A percentile compares a stretch with the other conserved stretches of the same genome.
phyloP scores from a whole-genome alignment of 2,329 filamentous ascomycete genomes.

The Diplodia mutila region DNA sequence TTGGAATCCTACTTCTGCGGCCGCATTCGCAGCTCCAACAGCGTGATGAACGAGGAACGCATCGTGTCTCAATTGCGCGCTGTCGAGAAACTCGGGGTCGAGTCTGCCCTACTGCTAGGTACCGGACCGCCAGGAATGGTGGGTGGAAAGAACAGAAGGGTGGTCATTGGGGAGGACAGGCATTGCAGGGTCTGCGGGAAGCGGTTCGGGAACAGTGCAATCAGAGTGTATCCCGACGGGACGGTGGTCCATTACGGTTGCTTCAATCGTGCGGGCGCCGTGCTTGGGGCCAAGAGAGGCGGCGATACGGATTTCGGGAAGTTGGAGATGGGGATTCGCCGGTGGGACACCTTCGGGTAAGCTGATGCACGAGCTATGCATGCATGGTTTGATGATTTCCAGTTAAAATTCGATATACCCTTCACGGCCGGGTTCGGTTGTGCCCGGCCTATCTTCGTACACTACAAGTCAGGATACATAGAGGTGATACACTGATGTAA shows the following conservation, averaged over 20 bases:
- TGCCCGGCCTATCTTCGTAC: not conserved
- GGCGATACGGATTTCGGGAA: not conserved
- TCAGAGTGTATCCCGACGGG: conserved; percentile 80
- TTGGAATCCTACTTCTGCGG: conserved; percentile 91
- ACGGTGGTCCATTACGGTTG: conserved; percentile 56
- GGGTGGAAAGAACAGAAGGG: conserved; percentile 66
- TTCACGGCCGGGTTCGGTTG: not conserved
- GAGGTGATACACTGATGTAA: not conserved
- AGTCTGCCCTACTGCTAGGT: conserved; percentile 74
- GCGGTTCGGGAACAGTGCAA: conserved; percentile 85
- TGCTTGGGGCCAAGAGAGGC: not conserved
- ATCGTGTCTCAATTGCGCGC: conserved; percentile 77
- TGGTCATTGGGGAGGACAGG: conserved; percentile 83
- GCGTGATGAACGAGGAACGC: conserved; percentile 76
- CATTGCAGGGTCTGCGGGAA: conserved; percentile 94
- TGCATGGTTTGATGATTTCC: conserved; percentile 3
- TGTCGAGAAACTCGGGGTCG: conserved; percentile 76
- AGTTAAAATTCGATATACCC: not conserved
- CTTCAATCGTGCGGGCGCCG: conserved; percentile 28
- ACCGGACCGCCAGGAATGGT: conserved; percentile 63
- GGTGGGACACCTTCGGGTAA: conserved; percentile 16
- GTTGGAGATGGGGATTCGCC: conserved; percentile 5
- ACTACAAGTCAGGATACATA: not conserved
- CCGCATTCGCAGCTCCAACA: conserved; percentile 84
- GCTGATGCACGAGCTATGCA: not conserved